A percentile compares a stretch with the other conserved stretches of the same genome.
Conservation (phyloP, 106 monocot genomes). For the Dioscorea dumetorum region DNA sequence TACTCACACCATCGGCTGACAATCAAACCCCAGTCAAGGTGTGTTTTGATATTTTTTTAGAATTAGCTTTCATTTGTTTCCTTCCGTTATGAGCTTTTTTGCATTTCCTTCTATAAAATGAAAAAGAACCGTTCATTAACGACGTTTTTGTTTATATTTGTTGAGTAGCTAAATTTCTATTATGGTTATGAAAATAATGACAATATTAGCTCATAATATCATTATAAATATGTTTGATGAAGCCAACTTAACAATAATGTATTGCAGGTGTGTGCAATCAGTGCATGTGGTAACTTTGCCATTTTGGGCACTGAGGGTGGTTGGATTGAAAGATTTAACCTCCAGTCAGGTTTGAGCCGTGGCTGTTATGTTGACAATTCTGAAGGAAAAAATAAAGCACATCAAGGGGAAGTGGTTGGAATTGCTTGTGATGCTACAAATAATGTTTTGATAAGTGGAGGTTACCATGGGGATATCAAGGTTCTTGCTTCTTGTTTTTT, state of each 20-base stretch:
- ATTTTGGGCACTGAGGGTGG: conserved; percentile 90
- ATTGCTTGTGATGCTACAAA: conserved; percentile 91
- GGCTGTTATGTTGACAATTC: conserved; percentile 73
- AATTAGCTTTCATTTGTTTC: neutral
- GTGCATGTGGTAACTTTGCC: conserved; percentile 98
- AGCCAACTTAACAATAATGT: neutral
- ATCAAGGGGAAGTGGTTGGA: conserved; percentile 85
- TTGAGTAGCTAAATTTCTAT: too few species aligned
- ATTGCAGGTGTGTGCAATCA: conserved; percentile 81
- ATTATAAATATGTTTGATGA: too few species aligned
- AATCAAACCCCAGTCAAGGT: conserved; percentile 73
- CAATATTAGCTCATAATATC: too few species aligned
- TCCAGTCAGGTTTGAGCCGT: conserved; percentile 93
- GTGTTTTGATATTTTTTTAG: neutral
- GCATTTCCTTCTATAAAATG: too few species aligned
- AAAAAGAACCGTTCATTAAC: too few species aligned
- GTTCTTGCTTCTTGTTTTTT: conserved; percentile 10
- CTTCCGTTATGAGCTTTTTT: neutral
- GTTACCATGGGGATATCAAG: conserved; percentile 91
- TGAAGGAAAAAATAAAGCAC: conserved; percentile 42
- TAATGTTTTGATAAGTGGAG: conserved; percentile 73
- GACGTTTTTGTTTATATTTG: too few species aligned
- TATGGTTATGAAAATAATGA: too few species aligned
- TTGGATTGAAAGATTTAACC: conserved; percentile 98
- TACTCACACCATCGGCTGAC: conserved; percentile 71